Conservation (phyloP, 306 rosid genomes). For the Trifolium subterraneum region DNA sequence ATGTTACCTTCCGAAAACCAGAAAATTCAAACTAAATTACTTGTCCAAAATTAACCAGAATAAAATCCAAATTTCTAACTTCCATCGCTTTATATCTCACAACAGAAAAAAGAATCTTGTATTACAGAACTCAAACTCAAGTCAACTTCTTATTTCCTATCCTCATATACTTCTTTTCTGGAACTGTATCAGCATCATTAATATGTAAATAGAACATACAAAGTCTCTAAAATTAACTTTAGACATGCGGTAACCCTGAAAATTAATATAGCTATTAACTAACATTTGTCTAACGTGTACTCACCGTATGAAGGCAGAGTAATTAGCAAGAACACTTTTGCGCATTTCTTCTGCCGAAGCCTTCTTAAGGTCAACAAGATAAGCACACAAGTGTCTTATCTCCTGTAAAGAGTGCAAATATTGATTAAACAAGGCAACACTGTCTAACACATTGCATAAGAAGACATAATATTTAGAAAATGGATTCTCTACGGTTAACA, state of each 20-base stretch:
- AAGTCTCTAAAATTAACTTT: not conserved
- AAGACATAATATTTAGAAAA: not conserved
- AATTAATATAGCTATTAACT: not conserved
- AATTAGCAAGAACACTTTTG: constrained; percentile 85
- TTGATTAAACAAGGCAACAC: constrained; percentile 13
- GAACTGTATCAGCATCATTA: too few species aligned
- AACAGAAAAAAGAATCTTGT: too few species aligned
- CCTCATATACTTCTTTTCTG: too few species aligned
- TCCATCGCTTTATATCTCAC: too few species aligned
- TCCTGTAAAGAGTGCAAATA: constrained; percentile 55
- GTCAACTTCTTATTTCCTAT: too few species aligned
- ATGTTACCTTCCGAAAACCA: too few species aligned
- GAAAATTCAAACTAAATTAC: too few species aligned
- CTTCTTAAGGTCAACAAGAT: constrained; percentile 78
- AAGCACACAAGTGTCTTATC: constrained; percentile 64
- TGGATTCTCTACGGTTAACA: too few species aligned
- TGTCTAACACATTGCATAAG: not conserved
- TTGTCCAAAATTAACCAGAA: too few species aligned
- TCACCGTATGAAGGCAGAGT: constrained; percentile 91
- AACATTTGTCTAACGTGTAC: not conserved
- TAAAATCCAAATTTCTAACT: too few species aligned
- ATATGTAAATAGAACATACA: not conserved
- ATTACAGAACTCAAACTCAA: too few species aligned
- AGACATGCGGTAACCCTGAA: not conserved
- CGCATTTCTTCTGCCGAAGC: constrained; percentile 99